Base-by-base conservation (phyloP, 2,329 filamentous ascomycete species). In the Apiospora hydei region DNA sequence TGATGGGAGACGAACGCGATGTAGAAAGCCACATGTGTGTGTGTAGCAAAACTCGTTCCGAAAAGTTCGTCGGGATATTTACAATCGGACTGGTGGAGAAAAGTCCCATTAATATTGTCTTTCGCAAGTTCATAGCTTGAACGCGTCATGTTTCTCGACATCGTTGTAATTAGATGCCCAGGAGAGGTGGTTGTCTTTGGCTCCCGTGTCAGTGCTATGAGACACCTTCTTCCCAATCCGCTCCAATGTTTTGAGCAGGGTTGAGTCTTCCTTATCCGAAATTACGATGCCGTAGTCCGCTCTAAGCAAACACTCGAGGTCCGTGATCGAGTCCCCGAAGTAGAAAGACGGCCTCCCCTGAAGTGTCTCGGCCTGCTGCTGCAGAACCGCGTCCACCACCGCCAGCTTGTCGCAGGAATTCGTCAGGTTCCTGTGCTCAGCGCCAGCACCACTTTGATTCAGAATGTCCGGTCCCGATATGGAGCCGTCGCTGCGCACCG, bases 261-360 rank as follows among this genome's bases (percentile, higher is more conserved):
- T 72, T 46, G 80, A 79, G 18, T 77, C 74, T n/a, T 80, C 80
- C 21, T 80, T 76, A 49, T 84, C 77, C 1, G 85, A 82, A 51
- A 90, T 82, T 57, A 87, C 84, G 30, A 89, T 79, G 4, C 88
- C 88, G 46, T 74, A 67, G 7, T 81, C 79, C 1, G 78, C 79
- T 30, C 78, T 77, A 4, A 88, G 74, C 49, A 90, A 78, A 72
- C 88, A 90, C 76, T 86, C 84, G 71, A 90, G 78, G 77, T 90
- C 88, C 1, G 88, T 90, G 1, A 84, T 83, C 41, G 88, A 89
- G 77, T 90, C 88, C 10, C 88, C 88, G 77, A 89, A 85, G 79
- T 90, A 90, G n/a, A 88, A 77, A n/a, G 82, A 77, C 7, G 72
- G 77, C 76, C 71, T 74, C 13, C 71, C 67, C 69, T 26, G 64